These are phyloP conservation scores for Neopestalotiopsis sp. DNA, from an alignment of 2,329 filamentous ascomycete genomes.

Conservation along the genomic window DNA sequence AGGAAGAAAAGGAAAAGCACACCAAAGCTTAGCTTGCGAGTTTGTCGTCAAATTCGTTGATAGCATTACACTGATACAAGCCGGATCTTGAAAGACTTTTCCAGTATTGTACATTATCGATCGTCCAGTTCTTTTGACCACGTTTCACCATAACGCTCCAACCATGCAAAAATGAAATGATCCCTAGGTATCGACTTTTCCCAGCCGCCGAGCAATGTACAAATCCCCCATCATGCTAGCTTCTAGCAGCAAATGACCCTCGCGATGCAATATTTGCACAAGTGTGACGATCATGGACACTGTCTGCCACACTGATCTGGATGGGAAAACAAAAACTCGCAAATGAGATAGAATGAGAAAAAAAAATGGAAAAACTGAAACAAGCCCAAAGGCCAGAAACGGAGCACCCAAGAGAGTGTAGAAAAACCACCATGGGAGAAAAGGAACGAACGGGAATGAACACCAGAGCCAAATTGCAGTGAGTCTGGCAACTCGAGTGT, in stretches of 20 bases:
- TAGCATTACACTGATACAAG: constrained; percentile 38
- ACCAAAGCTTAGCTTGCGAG: background rate
- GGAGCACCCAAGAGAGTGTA: background rate
- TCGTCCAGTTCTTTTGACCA: constrained; percentile 26
- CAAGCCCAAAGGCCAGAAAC: background rate
- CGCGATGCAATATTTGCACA: constrained; percentile 29
- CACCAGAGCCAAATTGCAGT: background rate
- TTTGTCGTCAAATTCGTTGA: constrained; percentile 23
- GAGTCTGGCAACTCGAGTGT: too few relatives aligned
- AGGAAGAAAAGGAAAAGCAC: too few relatives aligned
- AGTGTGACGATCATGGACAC: background rate
- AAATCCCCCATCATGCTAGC: constrained; percentile 29
- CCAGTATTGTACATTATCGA: constrained; percentile 36
- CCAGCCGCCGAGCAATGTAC: constrained; percentile 39
- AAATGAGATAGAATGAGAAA: background rate
- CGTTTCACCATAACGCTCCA: constrained; percentile 34
- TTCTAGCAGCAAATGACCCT: constrained; percentile 24
- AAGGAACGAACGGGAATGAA: constrained; percentile 8
- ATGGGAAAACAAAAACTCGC: background rate
- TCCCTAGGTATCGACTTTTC: constrained; percentile 30
- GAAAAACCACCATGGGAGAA: constrained; percentile 21
- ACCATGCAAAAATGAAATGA: constrained; percentile 35
- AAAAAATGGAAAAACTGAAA: background rate
- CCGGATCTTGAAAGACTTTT: constrained; percentile 24
- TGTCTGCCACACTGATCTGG: constrained; percentile 6